A percentile compares a stretch with the other conserved stretches of the same genome.
phyloP scores from a whole-genome alignment of 2,329 filamentous ascomycete species.

The Ascochyta fabae region DNA sequence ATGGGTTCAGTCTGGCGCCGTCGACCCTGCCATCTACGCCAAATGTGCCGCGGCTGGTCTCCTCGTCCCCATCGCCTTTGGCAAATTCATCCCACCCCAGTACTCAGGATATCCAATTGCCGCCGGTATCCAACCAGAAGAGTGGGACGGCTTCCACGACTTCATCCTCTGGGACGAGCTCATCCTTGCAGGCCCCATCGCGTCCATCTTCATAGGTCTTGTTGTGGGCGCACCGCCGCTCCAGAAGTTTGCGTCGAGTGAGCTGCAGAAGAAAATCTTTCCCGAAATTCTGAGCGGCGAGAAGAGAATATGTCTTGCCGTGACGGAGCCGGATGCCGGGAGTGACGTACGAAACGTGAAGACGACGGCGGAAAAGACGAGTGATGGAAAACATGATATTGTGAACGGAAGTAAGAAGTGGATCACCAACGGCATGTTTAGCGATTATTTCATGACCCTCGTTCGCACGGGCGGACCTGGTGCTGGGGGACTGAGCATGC shows the following conservation, averaged over 20 bases:
- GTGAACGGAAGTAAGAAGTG: constrained; percentile 51
- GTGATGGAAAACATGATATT: constrained; percentile 41
- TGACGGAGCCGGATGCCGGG: constrained; percentile 41
- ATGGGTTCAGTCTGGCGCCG: constrained; percentile 34
- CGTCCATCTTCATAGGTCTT: constrained; percentile 36
- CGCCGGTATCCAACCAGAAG: constrained; percentile 53
- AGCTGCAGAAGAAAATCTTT: constrained; percentile 34
- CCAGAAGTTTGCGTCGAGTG: constrained; percentile 30
- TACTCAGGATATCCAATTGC: constrained; percentile 53
- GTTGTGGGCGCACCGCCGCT: constrained; percentile 40
- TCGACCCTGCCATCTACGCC: constrained; percentile 33
- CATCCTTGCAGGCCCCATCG: constrained; percentile 36
- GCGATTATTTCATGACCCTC: constrained; percentile 44
- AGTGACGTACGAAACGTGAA: constrained; percentile 36
- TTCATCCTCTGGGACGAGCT: constrained; percentile 47
- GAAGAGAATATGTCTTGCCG: constrained; percentile 41
- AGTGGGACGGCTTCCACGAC: constrained; percentile 50
- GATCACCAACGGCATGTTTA: constrained; percentile 47
- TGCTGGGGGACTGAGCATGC: constrained; percentile 39
- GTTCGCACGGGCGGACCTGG: constrained; percentile 40
- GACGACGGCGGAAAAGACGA: constrained; percentile 35
- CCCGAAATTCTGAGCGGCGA: constrained; percentile 36
- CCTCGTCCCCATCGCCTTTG: constrained; percentile 41
- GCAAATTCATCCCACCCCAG: constrained; percentile 36
- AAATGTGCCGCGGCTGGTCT: constrained; percentile 39